Base-by-base conservation (phyloP, 805 yeast genomes). In the Saturnispora saitoi region DNA sequence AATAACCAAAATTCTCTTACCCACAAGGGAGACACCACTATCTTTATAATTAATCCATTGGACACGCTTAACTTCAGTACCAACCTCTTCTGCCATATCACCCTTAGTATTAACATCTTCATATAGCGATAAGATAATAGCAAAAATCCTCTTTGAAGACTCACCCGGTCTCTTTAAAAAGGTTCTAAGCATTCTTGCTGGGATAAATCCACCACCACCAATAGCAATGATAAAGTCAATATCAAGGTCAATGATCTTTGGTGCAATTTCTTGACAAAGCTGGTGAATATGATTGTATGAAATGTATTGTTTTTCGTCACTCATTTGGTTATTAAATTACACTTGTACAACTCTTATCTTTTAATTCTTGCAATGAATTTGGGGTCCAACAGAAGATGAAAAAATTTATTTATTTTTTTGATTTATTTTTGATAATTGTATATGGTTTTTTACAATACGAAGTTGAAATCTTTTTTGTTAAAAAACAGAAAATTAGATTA, bases 141-240 rank as follows among this genome's bases (percentile, higher is more conserved):
- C 97, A 80, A 90, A 91, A 61, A 91, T 88, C 60, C 95, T 83
- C 52, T 89, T 83, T 59, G 90, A 91, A 58, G 95, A 91, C 51
- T 82, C 72, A 51, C 95, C 95, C 29, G 85, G 86, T 56, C 83
- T 85, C 67, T 90, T 91, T 57, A 91, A 72, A 68, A 91, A 93
- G 2, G 98, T 82, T 66, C 99, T 80, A 64, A 91, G 75, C 69
- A 93, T 93, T 66, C 99, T 80, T 8, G 99, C 97, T 26, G 98
- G 99, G 50, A 91, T 93, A 67, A 91, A 87, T 2, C 98, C 99
- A 64, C 99, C 66, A 24, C 65, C 65, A 45, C 95, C 99, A 60
- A 91, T 88, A 57, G 98, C 97, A 54, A 91, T 86, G 68, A 90
- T 86, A 51, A 87, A 75, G 66, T 90, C 95, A 36, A 96, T 95